Percentiles rank a stretch among this genome's conserved stretches.
phyloP scores from a whole-genome alignment of 257 asterid genomes.

The Penstemon newberryi region DNA sequence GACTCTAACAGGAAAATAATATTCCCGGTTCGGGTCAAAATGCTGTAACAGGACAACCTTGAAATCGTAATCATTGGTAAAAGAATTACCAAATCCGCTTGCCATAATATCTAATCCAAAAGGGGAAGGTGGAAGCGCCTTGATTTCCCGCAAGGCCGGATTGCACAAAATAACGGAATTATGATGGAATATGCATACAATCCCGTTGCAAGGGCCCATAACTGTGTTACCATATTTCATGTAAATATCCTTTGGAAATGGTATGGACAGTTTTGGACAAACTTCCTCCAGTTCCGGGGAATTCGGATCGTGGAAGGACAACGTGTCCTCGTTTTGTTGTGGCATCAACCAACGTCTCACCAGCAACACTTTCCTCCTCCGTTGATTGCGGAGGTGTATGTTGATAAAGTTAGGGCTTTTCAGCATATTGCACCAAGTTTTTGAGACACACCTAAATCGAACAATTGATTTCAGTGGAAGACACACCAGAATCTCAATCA shows the following conservation, averaged over 20 bases:
- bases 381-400: neutral
- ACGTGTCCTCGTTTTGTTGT: neutral
- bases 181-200: neutral
- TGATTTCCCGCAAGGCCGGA: neutral
- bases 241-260: neutral
- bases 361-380: too few relatives aligned
- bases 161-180: neutral
- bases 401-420: neutral
- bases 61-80: neutral
- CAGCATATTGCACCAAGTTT: too few relatives aligned
- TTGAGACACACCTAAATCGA: neutral
- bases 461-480: neutral
- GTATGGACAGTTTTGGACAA: neutral
- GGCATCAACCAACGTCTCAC: neutral
- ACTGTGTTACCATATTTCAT: too few relatives aligned
- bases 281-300: neutral
- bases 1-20: too few relatives aligned
- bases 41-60: too few relatives aligned
- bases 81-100: neutral
- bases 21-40: too few relatives aligned
- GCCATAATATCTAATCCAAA: neutral
- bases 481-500: too few relatives aligned
- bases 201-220: neutral
- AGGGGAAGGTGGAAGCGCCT: neutral
- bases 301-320: neutral